Base-by-base conservation (phyloP, 495 filamentous ascomycete species). In the Aspergillus hancockii region DNA sequence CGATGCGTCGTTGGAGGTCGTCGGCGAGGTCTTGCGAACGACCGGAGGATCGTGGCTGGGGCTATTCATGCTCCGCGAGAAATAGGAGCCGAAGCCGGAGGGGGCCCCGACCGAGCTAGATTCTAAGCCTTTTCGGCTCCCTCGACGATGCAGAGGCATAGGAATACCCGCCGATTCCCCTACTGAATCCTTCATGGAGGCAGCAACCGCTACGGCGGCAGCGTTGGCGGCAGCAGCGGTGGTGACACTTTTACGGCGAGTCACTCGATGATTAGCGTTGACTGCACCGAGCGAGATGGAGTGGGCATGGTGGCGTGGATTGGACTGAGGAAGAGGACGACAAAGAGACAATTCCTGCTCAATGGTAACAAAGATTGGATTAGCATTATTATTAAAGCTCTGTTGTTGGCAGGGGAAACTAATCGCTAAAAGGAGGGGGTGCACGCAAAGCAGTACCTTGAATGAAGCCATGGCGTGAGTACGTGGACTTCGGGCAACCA, bases 181-280 rank as follows among this genome's bases (percentile, higher is more conserved):
- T 57, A 63, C 66, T 59, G 83, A 79, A 53, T 90, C 86, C 60
- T 90, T 84, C 55, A 90, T 80, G 3, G 91, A 88, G 31, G 89
- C 90, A 32, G 89, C 87, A 57, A 90, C 79, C 19, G 90, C 90
- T 18, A 90, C 90, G 19, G 85, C 88, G 16, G 88, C 85, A 72
- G 87, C 85, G 73, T 90, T 94, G 68, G 85, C 82, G 30, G 83
- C 82, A 28, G 87, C 84, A 32, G 83, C 87, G 53, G 90, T 91
- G 62, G 92, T 87, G 75, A 87, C 92, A 75, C 93, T 97, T 84
- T 98, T 98, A 57, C 94, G 84, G 61, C 94, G 90, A 59, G 90
- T 92, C 60, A 98, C 85, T 54, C 94, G 90, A 72, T 96, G 88
- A 70, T 82, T 84, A 65, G 86, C 71, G 75, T 91, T 93, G 75